These are phyloP conservation scores for Trypanosoma boissoni DNA, from an alignment of 208 protist species.

Conservation along the genomic window DNA sequence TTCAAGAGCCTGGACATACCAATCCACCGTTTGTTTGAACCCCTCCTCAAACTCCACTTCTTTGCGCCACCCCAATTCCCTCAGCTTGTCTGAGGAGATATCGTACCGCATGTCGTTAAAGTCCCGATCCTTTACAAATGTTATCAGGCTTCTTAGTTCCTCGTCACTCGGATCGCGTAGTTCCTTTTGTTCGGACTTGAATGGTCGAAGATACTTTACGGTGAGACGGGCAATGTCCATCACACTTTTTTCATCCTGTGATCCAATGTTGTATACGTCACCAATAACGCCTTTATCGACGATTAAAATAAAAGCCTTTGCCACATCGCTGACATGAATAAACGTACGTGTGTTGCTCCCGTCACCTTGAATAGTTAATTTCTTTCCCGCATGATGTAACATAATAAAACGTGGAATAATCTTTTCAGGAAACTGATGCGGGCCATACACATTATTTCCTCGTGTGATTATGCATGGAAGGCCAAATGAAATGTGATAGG, in stretches of 20 bases:
- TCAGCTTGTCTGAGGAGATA: conserved; percentile 56
- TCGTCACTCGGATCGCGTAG: conserved; percentile 19
- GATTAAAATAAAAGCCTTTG: conserved; percentile 59
- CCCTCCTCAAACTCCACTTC: conserved; percentile 53
- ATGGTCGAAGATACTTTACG: conserved; percentile 26
- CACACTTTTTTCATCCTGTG: conserved; percentile 51
- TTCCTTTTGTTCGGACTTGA: conserved; percentile 2
- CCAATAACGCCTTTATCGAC: conserved; percentile 65
- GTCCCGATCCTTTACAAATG: conserved; percentile 47
- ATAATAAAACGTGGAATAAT: conserved; percentile 84
- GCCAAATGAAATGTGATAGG: conserved; percentile 89
- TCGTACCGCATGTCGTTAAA: conserved; percentile 92
- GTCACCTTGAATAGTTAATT: conserved; percentile 57
- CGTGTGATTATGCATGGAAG: conserved; percentile 94
- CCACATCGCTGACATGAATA: conserved; percentile 78
- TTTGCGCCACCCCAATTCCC: conserved; percentile 69
- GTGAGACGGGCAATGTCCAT: conserved; percentile 40
- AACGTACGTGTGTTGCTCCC: conserved; percentile 47
- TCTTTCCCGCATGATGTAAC: conserved; percentile 34
- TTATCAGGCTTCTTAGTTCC: conserved; percentile 18
- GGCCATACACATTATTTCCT: conserved; percentile 94
- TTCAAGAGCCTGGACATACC: conserved; percentile 42
- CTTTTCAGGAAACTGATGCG: conserved; percentile 91
- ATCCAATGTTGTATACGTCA: conserved; percentile 84
- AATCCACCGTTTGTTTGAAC: conserved; percentile 45